These are phyloP conservation scores for Quercus lobata DNA, from an alignment of 331 rosid genomes.

Conservation along the genomic window DNA sequence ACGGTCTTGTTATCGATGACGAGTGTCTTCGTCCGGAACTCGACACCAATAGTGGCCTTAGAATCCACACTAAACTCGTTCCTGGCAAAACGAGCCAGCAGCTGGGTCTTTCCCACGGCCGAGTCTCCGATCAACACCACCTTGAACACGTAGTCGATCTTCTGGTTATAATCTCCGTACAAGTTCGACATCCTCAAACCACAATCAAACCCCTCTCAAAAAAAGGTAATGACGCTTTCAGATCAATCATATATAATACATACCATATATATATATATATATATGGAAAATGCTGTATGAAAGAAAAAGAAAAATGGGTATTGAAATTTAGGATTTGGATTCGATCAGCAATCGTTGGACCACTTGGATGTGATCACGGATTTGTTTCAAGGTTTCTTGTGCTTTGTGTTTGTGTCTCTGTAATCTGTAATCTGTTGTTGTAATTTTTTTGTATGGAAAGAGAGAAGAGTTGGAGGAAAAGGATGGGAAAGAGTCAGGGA, in stretches of 20 bases:
- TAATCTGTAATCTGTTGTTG: background rate
- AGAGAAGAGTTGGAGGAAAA: background rate
- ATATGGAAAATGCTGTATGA: background rate
- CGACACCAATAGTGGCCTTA: conserved; percentile 89
- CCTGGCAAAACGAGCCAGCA: conserved; percentile 70
- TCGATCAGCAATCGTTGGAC: conserved; percentile 19
- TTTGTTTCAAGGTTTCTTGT: no score
- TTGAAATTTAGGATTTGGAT: conserved; percentile 21
- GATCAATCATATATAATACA: conserved; percentile 6
- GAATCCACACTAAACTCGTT: conserved; percentile 71
- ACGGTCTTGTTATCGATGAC: conserved; percentile 66
- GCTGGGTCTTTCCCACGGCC: conserved; percentile 86
- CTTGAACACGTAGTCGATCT: conserved; percentile 89
- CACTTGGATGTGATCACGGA: no score
- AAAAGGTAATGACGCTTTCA: background rate
- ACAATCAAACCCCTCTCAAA: background rate
- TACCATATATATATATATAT: no score
- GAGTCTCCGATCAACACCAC: conserved; percentile 94
- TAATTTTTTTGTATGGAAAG: background rate
- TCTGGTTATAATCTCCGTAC: conserved; percentile 67
- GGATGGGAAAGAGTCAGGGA: conserved; percentile 12
- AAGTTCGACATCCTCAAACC: conserved; percentile 58
- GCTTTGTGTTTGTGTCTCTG: no score
- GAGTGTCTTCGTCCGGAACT: conserved; percentile 85
- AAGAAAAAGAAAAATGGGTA: no score